phyloP scores from a whole-genome alignment of 2,329 filamentous ascomycete species.

The Aureobasidium mangrovei region DNA sequence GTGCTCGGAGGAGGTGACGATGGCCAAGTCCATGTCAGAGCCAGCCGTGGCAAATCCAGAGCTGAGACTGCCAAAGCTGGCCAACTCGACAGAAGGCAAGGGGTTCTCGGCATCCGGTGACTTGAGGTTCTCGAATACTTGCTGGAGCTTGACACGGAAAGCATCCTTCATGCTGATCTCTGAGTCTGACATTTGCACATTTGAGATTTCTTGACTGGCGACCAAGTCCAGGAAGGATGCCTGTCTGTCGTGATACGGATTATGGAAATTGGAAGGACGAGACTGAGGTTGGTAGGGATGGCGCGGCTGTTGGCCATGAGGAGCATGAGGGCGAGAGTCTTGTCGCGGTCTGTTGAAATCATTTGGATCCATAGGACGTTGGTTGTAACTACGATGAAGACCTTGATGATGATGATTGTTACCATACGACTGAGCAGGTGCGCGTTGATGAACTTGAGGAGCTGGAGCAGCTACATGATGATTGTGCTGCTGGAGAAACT shows the following conservation, averaged over 20 bases:
- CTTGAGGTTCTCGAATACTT: slow-evolving; percentile 54
- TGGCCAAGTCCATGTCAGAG: slow-evolving; percentile 85
- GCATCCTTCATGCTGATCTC: slow-evolving; percentile 64
- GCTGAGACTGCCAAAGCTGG: slow-evolving; percentile 72
- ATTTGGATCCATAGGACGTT: slow-evolving; percentile 22
- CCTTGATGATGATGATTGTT: neutral
- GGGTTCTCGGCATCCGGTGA: slow-evolving; percentile 42
- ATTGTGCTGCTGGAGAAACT: slow-evolving; percentile 6
- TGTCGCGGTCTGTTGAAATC: slow-evolving; percentile 21
- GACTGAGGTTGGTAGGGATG: slow-evolving; percentile 12
- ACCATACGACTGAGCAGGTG: neutral
- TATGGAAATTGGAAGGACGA: slow-evolving; percentile 12
- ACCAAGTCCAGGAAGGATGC: slow-evolving; percentile 35
- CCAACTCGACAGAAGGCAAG: slow-evolving; percentile 50
- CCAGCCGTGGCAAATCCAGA: slow-evolving; percentile 79
- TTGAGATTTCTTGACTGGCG: slow-evolving; percentile 42
- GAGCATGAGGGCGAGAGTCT: neutral
- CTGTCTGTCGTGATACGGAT: slow-evolving; percentile 26
- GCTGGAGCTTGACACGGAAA: slow-evolving; percentile 58
- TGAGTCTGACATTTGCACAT: slow-evolving; percentile 51
- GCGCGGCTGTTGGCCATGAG: neutral
- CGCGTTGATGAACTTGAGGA: neutral
- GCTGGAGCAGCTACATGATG: neutral
- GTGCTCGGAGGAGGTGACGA: slow-evolving; percentile 48
- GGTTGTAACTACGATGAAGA: neutral